These are phyloP conservation scores for Arachis hypogaea DNA, from an alignment of 306 rosid genomes.

Conservation along the genomic window DNA sequence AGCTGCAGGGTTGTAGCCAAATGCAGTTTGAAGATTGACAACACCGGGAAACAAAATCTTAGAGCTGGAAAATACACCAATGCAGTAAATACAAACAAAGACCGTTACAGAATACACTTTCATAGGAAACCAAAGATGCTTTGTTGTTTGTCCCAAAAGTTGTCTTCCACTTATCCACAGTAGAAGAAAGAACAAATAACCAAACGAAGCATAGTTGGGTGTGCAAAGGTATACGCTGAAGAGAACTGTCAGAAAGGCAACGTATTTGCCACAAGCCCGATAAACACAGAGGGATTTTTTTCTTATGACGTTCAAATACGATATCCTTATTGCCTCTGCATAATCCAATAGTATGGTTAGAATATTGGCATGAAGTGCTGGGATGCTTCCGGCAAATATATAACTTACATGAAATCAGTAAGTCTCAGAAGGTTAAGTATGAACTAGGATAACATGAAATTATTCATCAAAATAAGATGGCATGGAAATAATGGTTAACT, in stretches of 20 bases:
- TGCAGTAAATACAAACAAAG: constrained; percentile 69
- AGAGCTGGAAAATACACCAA: constrained; percentile 71
- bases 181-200: constrained; percentile 82
- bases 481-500: constrained; percentile 28
- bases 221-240: constrained; percentile 72
- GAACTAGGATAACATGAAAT: constrained; percentile 20
- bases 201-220: constrained; percentile 84
- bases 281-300: constrained; percentile 75
- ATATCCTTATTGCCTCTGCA: constrained; percentile 72
- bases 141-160: constrained; percentile 68
- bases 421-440: constrained; percentile 10
- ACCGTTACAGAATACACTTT: constrained; percentile 78
- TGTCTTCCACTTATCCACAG: constrained; percentile 92
- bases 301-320: constrained; percentile 71
- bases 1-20: constrained; percentile 72
- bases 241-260: constrained; percentile 82
- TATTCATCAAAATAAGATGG: constrained; percentile 32
- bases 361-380: constrained; percentile 14
- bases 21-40: constrained; percentile 62
- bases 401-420: constrained; percentile 36
- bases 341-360: constrained; percentile 43
- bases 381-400: constrained; percentile 25
- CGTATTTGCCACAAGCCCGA: constrained; percentile 83
- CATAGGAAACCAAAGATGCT: constrained; percentile 85
- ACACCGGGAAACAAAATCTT: constrained; percentile 58